A percentile compares a stretch with the other conserved stretches of the same genome.
Evolutionary conservation across 129 eudicot genomes (phyloP).

Genomic region (Pittosporum tobira): DNA sequence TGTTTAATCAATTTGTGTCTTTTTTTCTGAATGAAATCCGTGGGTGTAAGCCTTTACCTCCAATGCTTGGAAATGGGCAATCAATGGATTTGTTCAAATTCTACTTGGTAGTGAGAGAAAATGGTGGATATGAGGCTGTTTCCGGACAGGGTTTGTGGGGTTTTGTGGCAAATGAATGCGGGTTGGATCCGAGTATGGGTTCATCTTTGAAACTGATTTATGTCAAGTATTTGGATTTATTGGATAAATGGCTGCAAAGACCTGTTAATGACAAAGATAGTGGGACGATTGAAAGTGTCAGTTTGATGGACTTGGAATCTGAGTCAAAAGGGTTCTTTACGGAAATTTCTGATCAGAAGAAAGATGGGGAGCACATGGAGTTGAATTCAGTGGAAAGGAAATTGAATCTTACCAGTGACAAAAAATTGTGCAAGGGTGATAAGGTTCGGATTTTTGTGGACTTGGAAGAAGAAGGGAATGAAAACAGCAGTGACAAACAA

Average conservation of each 20-base stretch:
- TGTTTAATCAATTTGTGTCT: constrained; percentile 25
- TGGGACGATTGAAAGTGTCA: neutral
- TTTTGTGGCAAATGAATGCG: constrained; percentile 37
- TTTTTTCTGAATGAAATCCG: constrained; percentile 22
- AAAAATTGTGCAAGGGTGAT: neutral
- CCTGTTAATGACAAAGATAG: neutral
- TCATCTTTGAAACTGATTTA: constrained; percentile 45
- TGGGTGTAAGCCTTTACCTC: constrained; percentile 43
- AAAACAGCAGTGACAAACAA: no score
- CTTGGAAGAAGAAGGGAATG: neutral
- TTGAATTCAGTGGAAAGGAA: neutral
- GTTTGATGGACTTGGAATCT: constrained; percentile 16
- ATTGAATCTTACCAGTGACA: neutral
- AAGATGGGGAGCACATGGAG: neutral
- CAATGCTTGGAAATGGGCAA: constrained; percentile 54
- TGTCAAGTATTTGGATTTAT: constrained; percentile 32
- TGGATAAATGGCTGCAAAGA: constrained; percentile 17
- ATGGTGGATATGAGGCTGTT: constrained; percentile 46
- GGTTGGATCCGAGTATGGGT: constrained; percentile 22
- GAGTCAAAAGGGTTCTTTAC: constrained; percentile 16
- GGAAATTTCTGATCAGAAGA: constrained; percentile 2
- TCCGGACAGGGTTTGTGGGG: constrained; percentile 30
- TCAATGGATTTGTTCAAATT: constrained; percentile 49
- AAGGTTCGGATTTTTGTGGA: constrained; percentile 8
- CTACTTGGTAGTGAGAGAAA: constrained; percentile 38